Conservation (phyloP, 495 filamentous ascomycete genomes). For the Oidiodendron maius region DNA sequence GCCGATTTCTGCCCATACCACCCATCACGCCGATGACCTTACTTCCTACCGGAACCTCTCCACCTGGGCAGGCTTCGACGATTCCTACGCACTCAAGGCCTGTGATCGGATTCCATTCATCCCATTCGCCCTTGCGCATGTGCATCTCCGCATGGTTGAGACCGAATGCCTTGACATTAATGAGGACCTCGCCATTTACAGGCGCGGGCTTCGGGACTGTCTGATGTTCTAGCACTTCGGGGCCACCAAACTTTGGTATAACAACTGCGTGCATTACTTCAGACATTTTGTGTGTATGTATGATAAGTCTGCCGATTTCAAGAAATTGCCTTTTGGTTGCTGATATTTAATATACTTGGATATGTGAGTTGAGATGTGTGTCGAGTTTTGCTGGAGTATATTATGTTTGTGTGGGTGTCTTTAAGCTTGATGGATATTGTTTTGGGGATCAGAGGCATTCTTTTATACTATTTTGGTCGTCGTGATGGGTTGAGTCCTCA, state of each 20-base stretch:
- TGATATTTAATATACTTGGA: no score
- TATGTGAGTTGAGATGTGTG: no score
- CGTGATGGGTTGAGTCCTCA: no score
- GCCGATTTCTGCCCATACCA: conserved; percentile 33
- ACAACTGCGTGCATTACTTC: conserved; percentile 44
- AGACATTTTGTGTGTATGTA: no score
- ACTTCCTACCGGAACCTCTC: conserved; percentile 28
- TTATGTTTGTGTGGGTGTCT: no score
- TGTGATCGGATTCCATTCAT: conserved; percentile 35
- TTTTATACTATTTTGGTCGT: no score
- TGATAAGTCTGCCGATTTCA: no score
- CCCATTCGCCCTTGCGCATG: conserved; percentile 47
- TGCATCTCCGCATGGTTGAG: conserved; percentile 47
- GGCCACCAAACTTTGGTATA: conserved; percentile 33
- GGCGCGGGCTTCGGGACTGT: conserved; percentile 28
- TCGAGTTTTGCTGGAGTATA: no score
- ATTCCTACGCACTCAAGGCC: conserved; percentile 43
- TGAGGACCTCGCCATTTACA: conserved; percentile 27
- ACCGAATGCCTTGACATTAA: conserved; percentile 39
- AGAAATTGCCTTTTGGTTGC: no score
- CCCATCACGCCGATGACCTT: conserved; percentile 39
- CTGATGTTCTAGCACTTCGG: conserved; percentile 30
- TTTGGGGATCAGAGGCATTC: no score
- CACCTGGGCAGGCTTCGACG: conserved; percentile 31
- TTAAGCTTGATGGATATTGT: no score